Percentiles rank a stretch among this genome's conserved stretches.
These are phyloP conservation scores for Xerocomellus intermedius DNA, from an alignment of 768 basidiomycete genomes.

Conservation along the genomic window DNA sequence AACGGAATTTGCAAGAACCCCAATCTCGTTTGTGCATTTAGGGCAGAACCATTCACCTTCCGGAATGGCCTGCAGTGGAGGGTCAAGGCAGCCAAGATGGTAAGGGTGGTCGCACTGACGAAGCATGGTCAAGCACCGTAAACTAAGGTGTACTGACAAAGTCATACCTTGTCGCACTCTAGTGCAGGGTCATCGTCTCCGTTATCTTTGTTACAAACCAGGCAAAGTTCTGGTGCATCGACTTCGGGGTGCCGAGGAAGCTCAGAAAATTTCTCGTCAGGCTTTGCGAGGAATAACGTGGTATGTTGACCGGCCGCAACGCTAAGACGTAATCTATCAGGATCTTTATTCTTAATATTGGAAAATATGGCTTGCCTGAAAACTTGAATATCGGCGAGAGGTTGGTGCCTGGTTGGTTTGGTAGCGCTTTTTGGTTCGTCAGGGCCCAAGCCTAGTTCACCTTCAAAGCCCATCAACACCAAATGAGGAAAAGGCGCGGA, in stretches of 20 bases:
- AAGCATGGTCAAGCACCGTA: slow-evolving; percentile 2
- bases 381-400: slow-evolving; percentile 77
- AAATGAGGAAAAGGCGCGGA: not conserved
- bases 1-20: slow-evolving; percentile 36
- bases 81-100: slow-evolving; percentile 78
- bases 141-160: not conserved
- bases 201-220: slow-evolving; percentile 66
- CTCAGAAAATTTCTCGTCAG: slow-evolving; percentile 71
- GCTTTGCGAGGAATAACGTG: slow-evolving; percentile 76
- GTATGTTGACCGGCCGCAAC: slow-evolving; percentile 87
- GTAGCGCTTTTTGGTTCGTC: slow-evolving; percentile 86
- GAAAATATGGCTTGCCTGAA: slow-evolving; percentile 54
- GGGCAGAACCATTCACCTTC: slow-evolving; percentile 95
- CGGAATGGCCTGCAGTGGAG: slow-evolving; percentile 74
- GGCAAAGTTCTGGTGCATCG: slow-evolving; percentile 63
- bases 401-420: slow-evolving; percentile 69
- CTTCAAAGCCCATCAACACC: slow-evolving; percentile 30
- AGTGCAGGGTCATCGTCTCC: slow-evolving; percentile 73
- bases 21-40: slow-evolving; percentile 60
- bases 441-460: slow-evolving; percentile 78
- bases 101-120: slow-evolving; percentile 80
- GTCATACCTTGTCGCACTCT: slow-evolving; percentile 84
- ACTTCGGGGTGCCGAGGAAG: slow-evolving; percentile 83
- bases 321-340: slow-evolving; percentile 37
- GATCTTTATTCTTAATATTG: not conserved